Evolutionary conservation across 192 early-diverging fungal genomes (phyloP).

Genomic region (Coemansia reversa): DNA sequence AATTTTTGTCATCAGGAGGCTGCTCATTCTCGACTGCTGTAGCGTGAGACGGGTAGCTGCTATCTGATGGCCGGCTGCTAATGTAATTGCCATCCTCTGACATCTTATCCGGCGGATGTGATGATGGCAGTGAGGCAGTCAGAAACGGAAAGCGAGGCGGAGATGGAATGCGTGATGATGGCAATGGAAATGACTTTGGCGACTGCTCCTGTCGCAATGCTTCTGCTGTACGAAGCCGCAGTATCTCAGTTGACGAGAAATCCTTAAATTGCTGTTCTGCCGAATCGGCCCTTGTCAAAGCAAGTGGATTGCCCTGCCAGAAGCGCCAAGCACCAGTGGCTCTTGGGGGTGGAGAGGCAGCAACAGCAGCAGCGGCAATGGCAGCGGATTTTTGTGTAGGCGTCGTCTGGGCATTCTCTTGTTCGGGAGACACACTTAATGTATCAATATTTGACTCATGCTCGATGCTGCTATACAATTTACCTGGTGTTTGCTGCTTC

Average conservation of each 20-base stretch:
- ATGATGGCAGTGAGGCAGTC: not conserved
- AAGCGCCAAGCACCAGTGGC: constrained; percentile 9
- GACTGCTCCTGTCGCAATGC: constrained; percentile 4
- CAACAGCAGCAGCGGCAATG: constrained; percentile 12
- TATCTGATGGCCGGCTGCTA: constrained; percentile 11
- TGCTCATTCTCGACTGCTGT: constrained; percentile 17
- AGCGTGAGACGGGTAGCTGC: constrained; percentile 20
- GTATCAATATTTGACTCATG: not conserved
- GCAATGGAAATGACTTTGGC: constrained; percentile 1
- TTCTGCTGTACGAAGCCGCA: constrained; percentile 21
- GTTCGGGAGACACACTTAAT: not conserved
- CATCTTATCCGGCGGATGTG: not conserved
- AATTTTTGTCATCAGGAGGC: not conserved
- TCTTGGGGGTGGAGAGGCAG: not conserved
- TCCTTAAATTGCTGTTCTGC: constrained; percentile 22
- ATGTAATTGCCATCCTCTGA: not conserved
- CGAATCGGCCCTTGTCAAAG: not conserved
- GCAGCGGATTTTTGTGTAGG: not conserved
- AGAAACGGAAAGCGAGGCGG: constrained; percentile 5
- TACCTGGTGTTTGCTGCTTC: no score
- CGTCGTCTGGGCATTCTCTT: not conserved
- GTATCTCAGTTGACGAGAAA: constrained; percentile 41
- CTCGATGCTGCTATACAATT: no score
- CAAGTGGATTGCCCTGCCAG: constrained; percentile 18
- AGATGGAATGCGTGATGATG: constrained; percentile 4